Evolutionary conservation across 1,284 basidiomycete species (phyloP), one percentile per base, ranked within the genome.

Genomic region (Moniliophthora roreri): DNA sequence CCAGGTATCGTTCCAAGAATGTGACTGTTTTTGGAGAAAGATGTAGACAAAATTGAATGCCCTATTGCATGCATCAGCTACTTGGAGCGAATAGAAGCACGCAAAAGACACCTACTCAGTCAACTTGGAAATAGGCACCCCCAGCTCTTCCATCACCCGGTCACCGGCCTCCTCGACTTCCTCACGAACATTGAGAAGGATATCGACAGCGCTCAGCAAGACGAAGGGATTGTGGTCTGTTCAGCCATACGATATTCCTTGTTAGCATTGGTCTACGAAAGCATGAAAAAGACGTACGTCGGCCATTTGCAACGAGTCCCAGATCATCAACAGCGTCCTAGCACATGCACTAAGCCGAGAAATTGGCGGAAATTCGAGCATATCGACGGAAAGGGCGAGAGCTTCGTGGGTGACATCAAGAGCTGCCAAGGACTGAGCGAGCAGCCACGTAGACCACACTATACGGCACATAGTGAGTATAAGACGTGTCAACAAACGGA

Each of bases 1-100:
- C 85, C 47, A 91, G 75, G 65, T 91, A 92, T 1, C 88, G 78
- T 69, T 90, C 90, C 57, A 93, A 67, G 71, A 91, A 92, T 80
- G 77, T 9, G 77, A 74, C 57, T 88, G 83, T 57, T 81, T 84
- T 54, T 77, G 62, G 16, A 89, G 74, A 58, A 89, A 76, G 5
- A 66, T 60, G 45, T 75, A 71, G 2, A 89, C 79, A 44, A 73
- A 37, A 6, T 63, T 59, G 59, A 80, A 82, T 0, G 74, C 66
- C 16, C 73, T 80, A 26, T 28, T 48, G n/a, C n/a, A 13, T 28
- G 45, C 24, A 24, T 37, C 26, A 61, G 46, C 4, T 15, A n/a
- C n/a, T 50, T 13, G 50, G 44, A 36, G 20, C 26, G 5, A 18
- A 37, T 34, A 47, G 35, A 40, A 32, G 37, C 9, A 15, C 21